Percentiles rank a stretch among this genome's conserved stretches.
phyloP scores from a whole-genome alignment of 352 stramenopile species.

The Pythium scleroteichum region DNA sequence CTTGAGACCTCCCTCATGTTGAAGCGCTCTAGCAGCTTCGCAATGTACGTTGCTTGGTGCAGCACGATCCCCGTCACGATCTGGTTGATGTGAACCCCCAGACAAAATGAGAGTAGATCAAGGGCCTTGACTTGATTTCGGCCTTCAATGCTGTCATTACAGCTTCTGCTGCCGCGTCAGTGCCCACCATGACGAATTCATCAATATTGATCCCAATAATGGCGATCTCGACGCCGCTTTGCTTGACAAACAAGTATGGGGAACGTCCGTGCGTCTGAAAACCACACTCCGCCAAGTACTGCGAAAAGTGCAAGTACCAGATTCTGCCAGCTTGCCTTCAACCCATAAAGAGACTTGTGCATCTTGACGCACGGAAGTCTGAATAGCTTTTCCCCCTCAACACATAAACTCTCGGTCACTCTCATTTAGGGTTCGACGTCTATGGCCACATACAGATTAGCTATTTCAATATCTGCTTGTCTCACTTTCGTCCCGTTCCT shows the following conservation, averaged over 20 bases:
- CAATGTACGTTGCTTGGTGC: conserved; percentile 23
- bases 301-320: conserved; percentile 23
- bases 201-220: conserved; percentile 28
- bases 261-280: conserved; percentile 19
- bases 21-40: conserved; percentile 21
- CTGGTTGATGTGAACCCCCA: conserved; percentile 21
- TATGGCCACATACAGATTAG: conserved; percentile 22
- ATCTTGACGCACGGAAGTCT: conserved; percentile 18
- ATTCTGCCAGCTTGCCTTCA: conserved; percentile 27
- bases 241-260: conserved; percentile 23
- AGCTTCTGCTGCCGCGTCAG: conserved; percentile 22
- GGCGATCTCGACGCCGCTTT: conserved; percentile 25
- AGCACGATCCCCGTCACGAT: conserved; percentile 22
- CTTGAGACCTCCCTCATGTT: conserved; percentile 19
- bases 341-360: conserved; percentile 22
- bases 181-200: conserved; percentile 25
- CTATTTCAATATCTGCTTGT: conserved; percentile 28
- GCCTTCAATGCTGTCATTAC: conserved; percentile 22
- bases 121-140: conserved; percentile 25
- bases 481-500: conserved; percentile 16
- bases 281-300: conserved; percentile 26
- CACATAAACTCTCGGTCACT: conserved; percentile 22
- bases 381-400: conserved; percentile 21
- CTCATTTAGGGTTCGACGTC: conserved; percentile 27
- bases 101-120: conserved; percentile 22